Conservation (phyloP, 257 asterid genomes). For the Verbena officinalis region DNA sequence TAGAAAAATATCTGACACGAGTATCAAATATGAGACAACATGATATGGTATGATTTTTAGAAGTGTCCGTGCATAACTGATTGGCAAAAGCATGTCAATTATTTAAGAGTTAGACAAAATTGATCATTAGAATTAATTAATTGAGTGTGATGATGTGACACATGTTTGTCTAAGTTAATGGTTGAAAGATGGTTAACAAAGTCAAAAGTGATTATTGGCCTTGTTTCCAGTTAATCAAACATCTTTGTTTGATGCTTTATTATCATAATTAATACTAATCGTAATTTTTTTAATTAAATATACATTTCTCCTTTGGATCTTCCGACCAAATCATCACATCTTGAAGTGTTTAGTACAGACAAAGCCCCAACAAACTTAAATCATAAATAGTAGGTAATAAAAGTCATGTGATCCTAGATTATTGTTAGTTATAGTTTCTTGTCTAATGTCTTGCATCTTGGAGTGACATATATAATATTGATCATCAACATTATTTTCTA, state of each 20-base stretch:
- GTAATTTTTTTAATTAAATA: slow-evolving; percentile 1
- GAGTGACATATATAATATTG: too few relatives aligned
- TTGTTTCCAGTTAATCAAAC: slow-evolving; percentile 42
- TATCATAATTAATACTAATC: slow-evolving; percentile 16
- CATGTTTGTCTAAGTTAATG: slow-evolving; percentile 16
- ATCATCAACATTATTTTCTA: too few relatives aligned
- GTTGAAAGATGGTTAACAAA: slow-evolving; percentile 28
- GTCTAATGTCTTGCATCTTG: slow-evolving; percentile 10
- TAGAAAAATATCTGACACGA: too few relatives aligned
- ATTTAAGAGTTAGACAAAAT: background rate
- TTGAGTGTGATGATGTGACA: background rate
- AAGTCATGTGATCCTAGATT: slow-evolving; percentile 30
- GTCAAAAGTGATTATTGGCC: slow-evolving; percentile 43
- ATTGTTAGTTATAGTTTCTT: background rate
- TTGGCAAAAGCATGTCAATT: background rate
- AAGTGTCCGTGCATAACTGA: background rate
- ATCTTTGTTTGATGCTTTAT: slow-evolving; percentile 13
- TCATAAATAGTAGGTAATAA: slow-evolving; percentile 6
- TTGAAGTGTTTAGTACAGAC: slow-evolving; percentile 46
- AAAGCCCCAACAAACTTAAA: slow-evolving; percentile 26
- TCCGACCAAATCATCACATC: slow-evolving; percentile 54
- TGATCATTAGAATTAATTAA: background rate
- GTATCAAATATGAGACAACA: too few relatives aligned
- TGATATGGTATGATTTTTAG: background rate
- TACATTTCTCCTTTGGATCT: slow-evolving; percentile 27